phyloP scores from a whole-genome alignment of 2,329 filamentous ascomycete species.

The Ophiocordyceps unilateralis region DNA sequence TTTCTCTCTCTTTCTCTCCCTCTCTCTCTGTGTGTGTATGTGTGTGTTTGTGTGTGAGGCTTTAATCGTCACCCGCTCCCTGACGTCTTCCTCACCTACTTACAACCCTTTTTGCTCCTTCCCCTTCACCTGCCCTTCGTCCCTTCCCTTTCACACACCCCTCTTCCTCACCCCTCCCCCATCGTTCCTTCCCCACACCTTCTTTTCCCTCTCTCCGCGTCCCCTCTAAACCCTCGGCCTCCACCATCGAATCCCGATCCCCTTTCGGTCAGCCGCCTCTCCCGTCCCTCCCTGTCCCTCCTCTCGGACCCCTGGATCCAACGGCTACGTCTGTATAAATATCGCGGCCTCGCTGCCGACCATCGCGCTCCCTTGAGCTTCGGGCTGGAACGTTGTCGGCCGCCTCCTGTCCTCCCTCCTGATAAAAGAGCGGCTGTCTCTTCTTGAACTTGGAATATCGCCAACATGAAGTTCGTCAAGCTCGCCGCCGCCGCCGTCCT shows the following conservation, averaged over 20 bases:
- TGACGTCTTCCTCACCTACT: not conserved
- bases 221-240: not conserved
- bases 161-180: not conserved
- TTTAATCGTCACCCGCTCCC: no score
- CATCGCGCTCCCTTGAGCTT: not conserved
- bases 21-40: not conserved
- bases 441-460: not conserved
- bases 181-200: not conserved
- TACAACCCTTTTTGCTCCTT: no score
- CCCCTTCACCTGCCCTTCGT: no score
- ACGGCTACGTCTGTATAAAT: not conserved
- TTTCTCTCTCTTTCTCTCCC: not conserved
- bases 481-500: conserved; percentile 6
- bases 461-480: conserved; percentile 8
- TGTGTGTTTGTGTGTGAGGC: no score
- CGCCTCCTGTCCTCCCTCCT: not conserved
- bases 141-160: not conserved
- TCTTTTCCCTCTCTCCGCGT: not conserved
- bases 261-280: not conserved
- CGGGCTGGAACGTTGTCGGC: not conserved
- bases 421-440: no score
- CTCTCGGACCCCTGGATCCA: not conserved
- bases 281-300: not conserved
- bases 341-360: not conserved
- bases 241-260: not conserved